A percentile compares a stretch with the other conserved stretches of the same genome.
Conservation (phyloP, 768 basidiomycete species). For the Pleurotus platypus region DNA sequence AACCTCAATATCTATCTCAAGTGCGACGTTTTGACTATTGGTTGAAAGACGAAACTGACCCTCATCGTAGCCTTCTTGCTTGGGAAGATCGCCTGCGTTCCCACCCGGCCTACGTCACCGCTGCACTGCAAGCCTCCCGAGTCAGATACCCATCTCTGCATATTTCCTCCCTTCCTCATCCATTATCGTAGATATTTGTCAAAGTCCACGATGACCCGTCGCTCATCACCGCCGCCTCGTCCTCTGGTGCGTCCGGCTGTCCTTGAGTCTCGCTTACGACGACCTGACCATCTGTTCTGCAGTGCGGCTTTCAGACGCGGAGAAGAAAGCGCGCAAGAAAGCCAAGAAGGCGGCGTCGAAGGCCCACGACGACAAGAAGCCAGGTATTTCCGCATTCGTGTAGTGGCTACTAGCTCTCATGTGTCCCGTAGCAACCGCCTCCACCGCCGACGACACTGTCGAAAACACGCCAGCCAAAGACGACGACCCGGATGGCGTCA, state of each 20-base stretch:
- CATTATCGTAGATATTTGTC: constrained; percentile 61
- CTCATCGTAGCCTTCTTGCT: constrained; percentile 12
- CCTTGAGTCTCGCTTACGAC: neutral
- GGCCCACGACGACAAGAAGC: constrained; percentile 65
- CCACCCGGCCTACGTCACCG: constrained; percentile 71
- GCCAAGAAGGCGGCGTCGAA: constrained; percentile 78
- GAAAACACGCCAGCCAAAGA: constrained; percentile 61
- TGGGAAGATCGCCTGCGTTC: constrained; percentile 83
- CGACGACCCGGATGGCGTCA: constrained; percentile 81
- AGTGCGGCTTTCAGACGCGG: constrained; percentile 52
- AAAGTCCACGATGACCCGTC: constrained; percentile 68
- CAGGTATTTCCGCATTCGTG: constrained; percentile 40
- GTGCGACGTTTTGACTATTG: constrained; percentile 41
- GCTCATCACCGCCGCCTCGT: constrained; percentile 40
- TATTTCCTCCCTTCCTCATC: constrained; percentile 7
- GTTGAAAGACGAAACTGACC: neutral
- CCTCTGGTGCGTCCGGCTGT: constrained; percentile 28
- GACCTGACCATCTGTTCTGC: neutral
- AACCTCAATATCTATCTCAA: constrained; percentile 82
- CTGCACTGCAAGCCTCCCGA: constrained; percentile 67
- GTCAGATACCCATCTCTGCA: constrained; percentile 31
- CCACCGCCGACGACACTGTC: constrained; percentile 69
- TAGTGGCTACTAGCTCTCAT: constrained; percentile 7
- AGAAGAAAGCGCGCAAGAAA: constrained; percentile 84
- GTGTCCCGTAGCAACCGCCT: constrained; percentile 18